A percentile compares a stretch with the other conserved stretches of the same genome.
Conservation (phyloP, 495 filamentous ascomycete species). For the Clohesyomyces aquaticus region DNA sequence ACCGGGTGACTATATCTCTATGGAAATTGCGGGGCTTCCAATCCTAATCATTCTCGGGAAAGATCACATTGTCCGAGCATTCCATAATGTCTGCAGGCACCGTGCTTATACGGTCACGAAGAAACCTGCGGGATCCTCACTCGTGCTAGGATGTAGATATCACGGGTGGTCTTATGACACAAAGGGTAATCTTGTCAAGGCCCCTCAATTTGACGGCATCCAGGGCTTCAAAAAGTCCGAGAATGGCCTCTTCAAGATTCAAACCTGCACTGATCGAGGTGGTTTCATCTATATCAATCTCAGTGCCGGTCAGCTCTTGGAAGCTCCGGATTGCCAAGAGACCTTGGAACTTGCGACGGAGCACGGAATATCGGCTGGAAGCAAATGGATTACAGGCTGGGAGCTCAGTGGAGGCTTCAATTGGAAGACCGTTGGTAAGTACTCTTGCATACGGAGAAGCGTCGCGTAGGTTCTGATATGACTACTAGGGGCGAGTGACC, state of each 20-base stretch:
- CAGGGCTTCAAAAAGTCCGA: conserved; percentile 36
- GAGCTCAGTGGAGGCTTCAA: conserved; percentile 35
- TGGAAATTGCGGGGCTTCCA: conserved; percentile 32
- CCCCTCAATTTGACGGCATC: conserved; percentile 39
- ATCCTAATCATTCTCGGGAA: conserved; percentile 38
- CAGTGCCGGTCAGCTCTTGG: conserved; percentile 13
- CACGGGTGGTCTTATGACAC: conserved; percentile 43
- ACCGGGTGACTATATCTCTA: conserved; percentile 37
- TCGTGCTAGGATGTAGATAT: conserved; percentile 39
- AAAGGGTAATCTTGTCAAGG: conserved; percentile 34
- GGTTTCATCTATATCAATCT: conserved; percentile 40
- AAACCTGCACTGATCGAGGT: conserved; percentile 30
- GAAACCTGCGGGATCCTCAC: conserved; percentile 32
- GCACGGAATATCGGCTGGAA: conserved; percentile 12
- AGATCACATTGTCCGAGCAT: conserved; percentile 35
- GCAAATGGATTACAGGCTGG: conserved; percentile 31
- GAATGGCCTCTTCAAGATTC: conserved; percentile 37
- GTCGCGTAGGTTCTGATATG: background rate
- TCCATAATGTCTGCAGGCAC: conserved; percentile 42
- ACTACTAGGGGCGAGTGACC: conserved; percentile 13
- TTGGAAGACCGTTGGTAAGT: conserved; percentile 38
- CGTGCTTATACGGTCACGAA: conserved; percentile 38
- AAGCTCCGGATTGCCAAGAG: conserved; percentile 15
- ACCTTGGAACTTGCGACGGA: conserved; percentile 14
- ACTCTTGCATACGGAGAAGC: too few species aligned